A percentile compares a stretch with the other conserved stretches of the same genome.
These are phyloP conservation scores for Cercospora nicotianae DNA, from an alignment of 2,329 filamentous ascomycete species.

Conservation along the genomic window DNA sequence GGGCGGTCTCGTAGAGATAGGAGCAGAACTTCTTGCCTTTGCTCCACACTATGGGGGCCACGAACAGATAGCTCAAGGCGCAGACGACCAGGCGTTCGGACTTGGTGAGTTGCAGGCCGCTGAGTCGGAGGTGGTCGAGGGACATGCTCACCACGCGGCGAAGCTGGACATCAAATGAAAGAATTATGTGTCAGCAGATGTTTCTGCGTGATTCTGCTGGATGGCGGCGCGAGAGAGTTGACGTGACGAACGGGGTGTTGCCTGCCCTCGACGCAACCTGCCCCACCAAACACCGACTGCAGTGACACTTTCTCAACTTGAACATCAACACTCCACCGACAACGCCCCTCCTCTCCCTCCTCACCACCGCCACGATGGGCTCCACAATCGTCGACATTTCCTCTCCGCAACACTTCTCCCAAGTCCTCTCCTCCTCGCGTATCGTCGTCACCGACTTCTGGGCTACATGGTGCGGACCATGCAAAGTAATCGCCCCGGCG, in stretches of 20 bases:
- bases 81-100: conserved; percentile 39
- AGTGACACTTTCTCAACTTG: conserved; percentile 3
- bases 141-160: not conserved
- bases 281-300: conserved; percentile 4
- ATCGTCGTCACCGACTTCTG: conserved; percentile 91
- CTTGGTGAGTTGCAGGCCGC: conserved; percentile 37
- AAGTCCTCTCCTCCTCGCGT: conserved; percentile 67
- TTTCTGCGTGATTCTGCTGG: conserved; percentile 6
- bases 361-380: conserved; percentile 41
- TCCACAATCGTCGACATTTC: conserved; percentile 45
- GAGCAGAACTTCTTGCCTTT: conserved; percentile 29
- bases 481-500: conserved; percentile 77
- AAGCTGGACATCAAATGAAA: not conserved
- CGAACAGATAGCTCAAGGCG: conserved; percentile 38
- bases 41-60: conserved; percentile 34
- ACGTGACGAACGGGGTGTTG: not conserved
- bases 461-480: conserved; percentile 82
- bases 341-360: conserved; percentile 11
- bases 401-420: conserved; percentile 60
- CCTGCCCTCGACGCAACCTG: conserved; percentile 1
- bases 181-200: conserved; percentile 3
- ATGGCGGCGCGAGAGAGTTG: not conserved
- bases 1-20: conserved; percentile 26
- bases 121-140: conserved; percentile 23
- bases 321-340: conserved; percentile 11